These are phyloP conservation scores for thale cress (Arabidopsis thaliana) DNA, from an alignment of 345 rosid genomes.

Conservation along the genomic window DNA sequence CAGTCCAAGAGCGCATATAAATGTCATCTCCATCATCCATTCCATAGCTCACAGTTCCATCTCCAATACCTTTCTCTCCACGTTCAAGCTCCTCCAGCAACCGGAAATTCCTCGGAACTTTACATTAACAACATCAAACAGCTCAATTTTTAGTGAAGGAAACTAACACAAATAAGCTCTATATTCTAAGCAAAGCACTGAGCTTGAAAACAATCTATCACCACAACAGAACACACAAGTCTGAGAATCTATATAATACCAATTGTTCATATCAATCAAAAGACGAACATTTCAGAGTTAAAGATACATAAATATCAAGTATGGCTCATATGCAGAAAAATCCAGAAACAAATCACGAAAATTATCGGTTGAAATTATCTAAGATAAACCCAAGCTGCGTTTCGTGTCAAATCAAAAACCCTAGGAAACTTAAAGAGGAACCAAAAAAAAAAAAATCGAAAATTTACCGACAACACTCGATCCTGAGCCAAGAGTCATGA, in stretches of 20 bases:
- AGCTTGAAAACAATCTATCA: background rate
- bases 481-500: slow-evolving; percentile 90
- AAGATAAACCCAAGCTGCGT: background rate
- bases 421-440: background rate
- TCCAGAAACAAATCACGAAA: background rate
- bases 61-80: slow-evolving; percentile 95
- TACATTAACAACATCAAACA: slow-evolving; percentile 31
- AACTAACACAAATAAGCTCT: background rate
- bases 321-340: background rate
- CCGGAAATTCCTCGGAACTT: slow-evolving; percentile 86
- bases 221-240: too few relatives aligned
- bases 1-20: slow-evolving; percentile 98
- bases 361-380: slow-evolving; percentile 5
- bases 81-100: slow-evolving; percentile 90
- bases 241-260: too few relatives aligned
- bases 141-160: background rate
- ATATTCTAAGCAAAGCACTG: background rate
- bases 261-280: slow-evolving; percentile 7
- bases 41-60: slow-evolving; percentile 98
- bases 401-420: slow-evolving; percentile 6
- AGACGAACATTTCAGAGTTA: background rate
- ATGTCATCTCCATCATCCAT: slow-evolving; percentile 98
- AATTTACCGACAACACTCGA: slow-evolving; percentile 75
- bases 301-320: background rate
- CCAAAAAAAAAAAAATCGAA: background rate